Evolutionary conservation across 2,329 filamentous ascomycete genomes (phyloP).

Genomic region (Cladophialophora bantiana): DNA sequence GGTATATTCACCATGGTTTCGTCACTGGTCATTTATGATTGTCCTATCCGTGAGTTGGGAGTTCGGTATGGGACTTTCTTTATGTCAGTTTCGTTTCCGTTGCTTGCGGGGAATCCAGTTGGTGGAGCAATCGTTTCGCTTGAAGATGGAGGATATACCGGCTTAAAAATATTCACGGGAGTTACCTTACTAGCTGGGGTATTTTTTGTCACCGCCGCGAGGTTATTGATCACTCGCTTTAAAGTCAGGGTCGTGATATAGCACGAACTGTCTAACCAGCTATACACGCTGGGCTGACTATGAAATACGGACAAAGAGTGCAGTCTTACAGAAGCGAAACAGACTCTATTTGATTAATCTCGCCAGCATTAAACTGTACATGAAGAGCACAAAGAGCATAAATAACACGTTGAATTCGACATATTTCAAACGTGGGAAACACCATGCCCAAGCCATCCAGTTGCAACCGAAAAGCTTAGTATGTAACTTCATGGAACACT

Average conservation of each 20-base stretch:
- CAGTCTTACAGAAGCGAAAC: too few species aligned
- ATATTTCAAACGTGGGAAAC: too few species aligned
- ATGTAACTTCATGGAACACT: too few species aligned
- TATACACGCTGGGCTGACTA: too few species aligned
- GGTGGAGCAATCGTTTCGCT: background rate
- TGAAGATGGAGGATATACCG: background rate
- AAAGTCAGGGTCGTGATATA: background rate
- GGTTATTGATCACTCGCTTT: background rate
- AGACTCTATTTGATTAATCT: too few species aligned
- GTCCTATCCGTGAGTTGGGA: background rate
- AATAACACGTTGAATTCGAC: too few species aligned
- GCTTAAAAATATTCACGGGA: background rate
- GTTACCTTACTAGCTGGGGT: background rate
- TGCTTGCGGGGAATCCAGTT: background rate
- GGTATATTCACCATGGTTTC: slow-evolving; percentile 9
- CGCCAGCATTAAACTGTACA: too few species aligned
- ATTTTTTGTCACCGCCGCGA: background rate
- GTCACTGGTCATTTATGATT: slow-evolving; percentile 11
- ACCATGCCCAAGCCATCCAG: too few species aligned
- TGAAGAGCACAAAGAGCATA: too few species aligned
- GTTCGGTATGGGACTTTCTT: background rate
- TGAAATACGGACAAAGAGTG: too few species aligned
- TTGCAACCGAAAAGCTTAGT: too few species aligned
- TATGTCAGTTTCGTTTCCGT: background rate
- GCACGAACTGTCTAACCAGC: too few species aligned